Evolutionary conservation across 2,329 filamentous ascomycete genomes (phyloP), one percentile per base, ranked within the genome.

Genomic region (Scopulariopsis brevicaulis): DNA sequence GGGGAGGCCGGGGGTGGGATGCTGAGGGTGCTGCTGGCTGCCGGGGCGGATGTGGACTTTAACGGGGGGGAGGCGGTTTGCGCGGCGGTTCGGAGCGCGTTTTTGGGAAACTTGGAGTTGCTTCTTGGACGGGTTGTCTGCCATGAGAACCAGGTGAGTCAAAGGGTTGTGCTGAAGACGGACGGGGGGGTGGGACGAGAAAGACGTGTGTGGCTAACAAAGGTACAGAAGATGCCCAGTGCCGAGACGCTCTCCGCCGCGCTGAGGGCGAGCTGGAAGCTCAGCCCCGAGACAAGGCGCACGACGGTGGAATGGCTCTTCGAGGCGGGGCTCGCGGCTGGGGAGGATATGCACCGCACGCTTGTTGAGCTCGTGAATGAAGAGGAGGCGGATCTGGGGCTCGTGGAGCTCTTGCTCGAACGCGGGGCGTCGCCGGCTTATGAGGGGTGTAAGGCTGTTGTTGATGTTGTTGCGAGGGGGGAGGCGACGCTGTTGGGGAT

Each of bases 31-130:
- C 64, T 86, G 20, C 68, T 85, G 4, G 66, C 66, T 1, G 72
- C 77, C 35, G 81, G 81, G 0, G 82, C 81, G 3, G 77, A 78
- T 57, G 75, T 79, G 0, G 78, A 84, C 63, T 77, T 77, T 64
- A 77, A 77, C 22, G 71, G 74, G 11, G 81, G 81, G 1, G 79
- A 83, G 57, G 76, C 79, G 4, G 73, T 84, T 4, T 77, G 80
- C 62, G 76, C 78, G 12, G 79, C 80, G 1, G 76, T 78, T 1
- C 71, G 76, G 40, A 79, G 76, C 59, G 78, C 77, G 0, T 78
- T 76, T 59, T 66, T 81, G 46, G 71, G 69, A 0, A 80, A 71
- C 34, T 67, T 84, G 10, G 73, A 78, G 64, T 65, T 82, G 56
- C 71, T 84, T 55, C 67, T 84, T 7, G 78, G 78, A 0, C 65